Percentiles rank a stretch among this genome's conserved stretches.
Evolutionary conservation across 2,329 filamentous ascomycete genomes (phyloP).

Genomic region (Ceratocystis eucalypticola): DNA sequence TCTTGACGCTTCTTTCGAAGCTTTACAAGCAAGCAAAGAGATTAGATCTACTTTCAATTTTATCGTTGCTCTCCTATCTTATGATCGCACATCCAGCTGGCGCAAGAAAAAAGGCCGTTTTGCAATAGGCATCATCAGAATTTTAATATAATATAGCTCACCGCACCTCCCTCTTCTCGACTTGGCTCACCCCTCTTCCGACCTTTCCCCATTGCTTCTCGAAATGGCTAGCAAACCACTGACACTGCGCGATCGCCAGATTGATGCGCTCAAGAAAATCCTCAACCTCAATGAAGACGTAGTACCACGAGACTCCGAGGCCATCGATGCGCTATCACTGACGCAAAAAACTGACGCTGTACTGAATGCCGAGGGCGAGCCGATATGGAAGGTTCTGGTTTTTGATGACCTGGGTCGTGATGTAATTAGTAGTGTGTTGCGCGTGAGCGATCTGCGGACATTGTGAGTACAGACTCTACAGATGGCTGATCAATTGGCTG

Average conservation of each 20-base stretch:
- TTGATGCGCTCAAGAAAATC: constrained; percentile 72
- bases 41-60: not conserved
- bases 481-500: not conserved
- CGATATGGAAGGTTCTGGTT: constrained; percentile 94
- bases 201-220: not conserved
- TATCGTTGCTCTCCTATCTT: not conserved
- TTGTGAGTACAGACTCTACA: constrained; percentile 33
- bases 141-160: not conserved
- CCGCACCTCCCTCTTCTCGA: not conserved
- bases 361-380: constrained; percentile 73
- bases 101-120: no score
- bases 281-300: constrained; percentile 79
- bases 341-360: constrained; percentile 58
- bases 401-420: constrained; percentile 86
- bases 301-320: constrained; percentile 46
- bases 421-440: constrained; percentile 90
- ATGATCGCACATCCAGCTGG: no score
- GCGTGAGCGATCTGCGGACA: constrained; percentile 80
- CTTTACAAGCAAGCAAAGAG: not conserved
- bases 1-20: not conserved
- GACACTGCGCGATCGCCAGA: constrained; percentile 17
- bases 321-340: constrained; percentile 38
- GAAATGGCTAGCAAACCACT: constrained; percentile 7
- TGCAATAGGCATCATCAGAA: no score
- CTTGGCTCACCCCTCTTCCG: not conserved